Percentiles rank a stretch among this genome's conserved stretches.
Evolutionary conservation across 345 rosid species (phyloP).

Genomic region (Euphorbia pulcherrima): DNA sequence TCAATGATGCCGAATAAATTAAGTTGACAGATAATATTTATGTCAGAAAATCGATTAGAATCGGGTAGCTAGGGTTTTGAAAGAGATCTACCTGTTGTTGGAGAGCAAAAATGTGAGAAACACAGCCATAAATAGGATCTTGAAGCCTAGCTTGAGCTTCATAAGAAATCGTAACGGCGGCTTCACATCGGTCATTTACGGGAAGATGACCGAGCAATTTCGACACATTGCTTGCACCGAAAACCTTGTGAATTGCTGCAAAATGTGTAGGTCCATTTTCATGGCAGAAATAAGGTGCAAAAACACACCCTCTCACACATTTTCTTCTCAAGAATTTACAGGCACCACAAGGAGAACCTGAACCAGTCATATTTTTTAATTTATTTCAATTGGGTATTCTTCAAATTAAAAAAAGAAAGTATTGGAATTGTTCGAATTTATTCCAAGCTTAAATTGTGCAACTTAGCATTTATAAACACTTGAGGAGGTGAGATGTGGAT

Average conservation of each 20-base stretch:
- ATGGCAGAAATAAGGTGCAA: conserved; percentile 93
- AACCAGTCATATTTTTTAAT: conserved; percentile 49
- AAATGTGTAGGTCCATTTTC: conserved; percentile 89
- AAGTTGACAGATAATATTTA: background rate
- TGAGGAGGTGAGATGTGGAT: conserved; percentile 63
- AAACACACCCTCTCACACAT: conserved; percentile 86
- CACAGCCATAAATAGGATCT: conserved; percentile 94
- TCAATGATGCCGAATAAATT: no score
- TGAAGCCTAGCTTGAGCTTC: conserved; percentile 98
- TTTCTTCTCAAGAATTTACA: conserved; percentile 94
- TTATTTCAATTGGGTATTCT: background rate
- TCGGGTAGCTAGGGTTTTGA: conserved; percentile 28
- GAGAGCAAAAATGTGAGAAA: conserved; percentile 89
- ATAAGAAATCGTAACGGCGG: conserved; percentile 85
- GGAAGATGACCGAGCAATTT: conserved; percentile 81
- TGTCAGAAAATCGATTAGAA: no score
- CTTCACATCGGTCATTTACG: conserved; percentile 66
- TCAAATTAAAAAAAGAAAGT: no score
- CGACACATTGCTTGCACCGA: conserved; percentile 95
- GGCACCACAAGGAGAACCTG: conserved; percentile 95
- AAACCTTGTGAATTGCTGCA: conserved; percentile 90
- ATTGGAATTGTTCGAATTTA: no score
- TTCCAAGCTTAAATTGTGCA: conserved; percentile 35
- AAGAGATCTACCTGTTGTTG: conserved; percentile 98
- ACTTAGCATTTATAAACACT: conserved; percentile 62